Conservation (phyloP, 306 rosid genomes). For the Medicago lupulina region DNA sequence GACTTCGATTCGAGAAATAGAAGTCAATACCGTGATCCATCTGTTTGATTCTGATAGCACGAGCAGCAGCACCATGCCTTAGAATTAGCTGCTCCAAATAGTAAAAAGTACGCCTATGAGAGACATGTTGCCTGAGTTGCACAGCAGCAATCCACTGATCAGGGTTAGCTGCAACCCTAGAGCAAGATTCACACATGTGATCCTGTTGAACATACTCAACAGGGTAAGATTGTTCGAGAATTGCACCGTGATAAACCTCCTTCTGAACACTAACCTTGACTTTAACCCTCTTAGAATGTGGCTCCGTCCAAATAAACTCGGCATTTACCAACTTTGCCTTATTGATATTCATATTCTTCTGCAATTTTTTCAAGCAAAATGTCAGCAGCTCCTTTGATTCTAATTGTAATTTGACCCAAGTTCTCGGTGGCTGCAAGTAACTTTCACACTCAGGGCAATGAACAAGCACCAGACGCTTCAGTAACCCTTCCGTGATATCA, state of each 20-base stretch:
- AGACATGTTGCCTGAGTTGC: conserved; percentile 25
- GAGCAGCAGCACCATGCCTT: conserved; percentile 26
- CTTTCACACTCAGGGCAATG: conserved; percentile 23
- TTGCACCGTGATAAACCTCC: conserved; percentile 16
- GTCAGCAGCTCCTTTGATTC: conserved; percentile 22
- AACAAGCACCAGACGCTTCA: conserved; percentile 23
- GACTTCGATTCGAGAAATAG: conserved; percentile 23
- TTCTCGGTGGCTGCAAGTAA: conserved; percentile 23
- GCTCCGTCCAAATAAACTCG: conserved; percentile 20
- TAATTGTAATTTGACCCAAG: conserved; percentile 22
- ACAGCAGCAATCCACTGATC: conserved; percentile 37
- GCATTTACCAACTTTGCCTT: conserved; percentile 4
- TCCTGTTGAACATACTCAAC: conserved; percentile 34
- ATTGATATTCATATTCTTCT: conserved; percentile 25
- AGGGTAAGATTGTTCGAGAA: conserved; percentile 24
- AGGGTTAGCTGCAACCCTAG: conserved; percentile 22
- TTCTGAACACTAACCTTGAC: conserved; percentile 17
- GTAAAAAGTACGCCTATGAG: conserved; percentile 28
- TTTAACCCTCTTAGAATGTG: conserved; percentile 32
- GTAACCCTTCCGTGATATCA: conserved; percentile 20
- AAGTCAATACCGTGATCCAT: conserved; percentile 34
- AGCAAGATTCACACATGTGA: conserved; percentile 32
- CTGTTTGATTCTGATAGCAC: conserved; percentile 13
- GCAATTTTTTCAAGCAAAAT: conserved; percentile 21
- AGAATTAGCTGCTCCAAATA: conserved; percentile 30